These are phyloP conservation scores for Triangularia setosa DNA, from an alignment of 2,329 filamentous ascomycete genomes.

Conservation along the genomic window DNA sequence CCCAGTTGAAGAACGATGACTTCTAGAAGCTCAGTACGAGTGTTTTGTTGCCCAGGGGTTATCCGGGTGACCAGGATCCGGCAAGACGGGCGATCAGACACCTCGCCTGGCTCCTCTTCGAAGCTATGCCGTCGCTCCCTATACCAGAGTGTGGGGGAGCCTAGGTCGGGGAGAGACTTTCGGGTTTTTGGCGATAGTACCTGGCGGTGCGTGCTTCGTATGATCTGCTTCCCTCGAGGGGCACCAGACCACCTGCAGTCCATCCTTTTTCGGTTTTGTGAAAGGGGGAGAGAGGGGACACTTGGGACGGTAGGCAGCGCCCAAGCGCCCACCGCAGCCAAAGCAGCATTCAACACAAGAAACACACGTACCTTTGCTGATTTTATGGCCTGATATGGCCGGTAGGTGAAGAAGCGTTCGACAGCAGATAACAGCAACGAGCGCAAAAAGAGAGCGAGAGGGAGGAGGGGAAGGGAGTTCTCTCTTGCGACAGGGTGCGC, in stretches of 20 bases:
- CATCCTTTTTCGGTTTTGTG: neutral
- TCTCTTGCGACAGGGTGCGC: slow-evolving; percentile 12
- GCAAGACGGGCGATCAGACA: slow-evolving; percentile 25
- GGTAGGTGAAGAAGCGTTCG: neutral
- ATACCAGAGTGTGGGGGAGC: neutral
- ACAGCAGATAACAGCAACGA: neutral
- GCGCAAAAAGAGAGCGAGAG: neutral
- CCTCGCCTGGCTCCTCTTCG: slow-evolving; percentile 19
- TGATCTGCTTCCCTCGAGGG: neutral
- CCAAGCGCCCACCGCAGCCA: neutral
- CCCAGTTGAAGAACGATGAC: slow-evolving; percentile 1
- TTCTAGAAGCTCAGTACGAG: slow-evolving; percentile 22
- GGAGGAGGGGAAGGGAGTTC: slow-evolving; percentile 4
- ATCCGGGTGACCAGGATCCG: slow-evolving; percentile 1
- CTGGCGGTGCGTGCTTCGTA: slow-evolving; percentile 2
- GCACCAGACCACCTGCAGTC: neutral
- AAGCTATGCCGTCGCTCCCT: neutral
- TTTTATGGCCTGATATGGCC: neutral
- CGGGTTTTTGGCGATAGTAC: neutral
- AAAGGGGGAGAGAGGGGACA: neutral
- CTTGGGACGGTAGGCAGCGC: neutral
- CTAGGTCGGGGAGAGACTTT: neutral
- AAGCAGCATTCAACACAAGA: neutral
- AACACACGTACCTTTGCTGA: slow-evolving; percentile 6
- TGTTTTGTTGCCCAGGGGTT: slow-evolving; percentile 1